phyloP scores from a whole-genome alignment of 208 protist genomes.

The Wallacemonas sp. region DNA sequence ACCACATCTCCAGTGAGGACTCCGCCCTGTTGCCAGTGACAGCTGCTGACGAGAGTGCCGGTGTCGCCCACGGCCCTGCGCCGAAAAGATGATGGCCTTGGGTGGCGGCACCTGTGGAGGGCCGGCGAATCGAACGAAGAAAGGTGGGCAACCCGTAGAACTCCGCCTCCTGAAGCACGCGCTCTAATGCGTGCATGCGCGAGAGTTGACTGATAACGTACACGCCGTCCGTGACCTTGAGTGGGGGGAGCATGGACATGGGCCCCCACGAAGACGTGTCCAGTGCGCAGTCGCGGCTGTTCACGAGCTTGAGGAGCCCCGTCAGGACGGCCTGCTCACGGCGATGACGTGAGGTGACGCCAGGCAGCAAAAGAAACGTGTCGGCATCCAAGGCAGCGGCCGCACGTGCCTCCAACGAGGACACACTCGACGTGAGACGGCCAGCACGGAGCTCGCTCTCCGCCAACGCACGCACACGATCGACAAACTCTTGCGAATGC shows the following conservation, averaged over 20 bases:
- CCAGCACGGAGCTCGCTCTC: neutral
- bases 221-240: constrained; percentile 51
- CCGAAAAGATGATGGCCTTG: no score
- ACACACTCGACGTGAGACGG: constrained; percentile 15
- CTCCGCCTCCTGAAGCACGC: constrained; percentile 48
- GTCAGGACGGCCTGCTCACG: constrained; percentile 44
- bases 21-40: no score
- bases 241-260: constrained; percentile 25
- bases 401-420: neutral
- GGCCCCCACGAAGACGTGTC: constrained; percentile 57
- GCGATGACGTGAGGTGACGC: constrained; percentile 33
- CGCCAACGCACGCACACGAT: neutral
- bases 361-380: constrained; percentile 40
- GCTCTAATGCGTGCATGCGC: constrained; percentile 30
- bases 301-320: constrained; percentile 28
- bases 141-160: constrained; percentile 87
- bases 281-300: constrained; percentile 13
- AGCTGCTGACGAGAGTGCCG: no score
- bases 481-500: constrained; percentile 6
- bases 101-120: neutral
- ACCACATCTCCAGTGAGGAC: neutral
- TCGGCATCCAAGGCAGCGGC: constrained; percentile 2
- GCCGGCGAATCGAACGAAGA: constrained; percentile 72
- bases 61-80: no score
- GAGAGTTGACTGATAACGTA: constrained; percentile 54